phyloP scores from a whole-genome alignment of 2,329 filamentous ascomycete species.

The Pyrenochaeta sp. region DNA sequence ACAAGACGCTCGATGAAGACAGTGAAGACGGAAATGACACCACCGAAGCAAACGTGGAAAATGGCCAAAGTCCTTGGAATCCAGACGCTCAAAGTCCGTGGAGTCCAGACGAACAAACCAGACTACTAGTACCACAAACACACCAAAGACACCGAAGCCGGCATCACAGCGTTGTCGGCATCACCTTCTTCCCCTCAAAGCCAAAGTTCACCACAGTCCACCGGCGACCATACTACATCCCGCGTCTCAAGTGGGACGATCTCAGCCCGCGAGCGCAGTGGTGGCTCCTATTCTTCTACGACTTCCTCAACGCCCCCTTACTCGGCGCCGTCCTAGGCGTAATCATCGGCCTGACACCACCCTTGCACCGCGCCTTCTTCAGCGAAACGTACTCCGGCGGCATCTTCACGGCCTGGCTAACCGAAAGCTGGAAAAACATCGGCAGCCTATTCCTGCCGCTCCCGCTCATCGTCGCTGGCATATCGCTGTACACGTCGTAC shows the following conservation, averaged over 20 bases:
- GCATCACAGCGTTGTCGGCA: slow-evolving; percentile 23
- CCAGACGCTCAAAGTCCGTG: too few species aligned
- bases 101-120: slow-evolving; percentile 26
- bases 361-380: slow-evolving; percentile 36
- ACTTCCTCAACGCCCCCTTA: slow-evolving; percentile 42
- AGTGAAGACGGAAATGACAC: slow-evolving; percentile 3
- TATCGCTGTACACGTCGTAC: slow-evolving; percentile 35
- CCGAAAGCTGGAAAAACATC: slow-evolving; percentile 36
- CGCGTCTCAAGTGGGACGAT: slow-evolving; percentile 27
- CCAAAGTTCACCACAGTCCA: slow-evolving; percentile 30
- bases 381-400: slow-evolving; percentile 31
- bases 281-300: slow-evolving; percentile 41
- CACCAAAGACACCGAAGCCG: slow-evolving; percentile 8
- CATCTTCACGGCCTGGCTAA: slow-evolving; percentile 40
- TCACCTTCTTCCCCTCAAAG: slow-evolving; percentile 42
- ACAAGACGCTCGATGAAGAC: slow-evolving; percentile 13
- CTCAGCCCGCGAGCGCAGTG: slow-evolving; percentile 33
- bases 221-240: slow-evolving; percentile 36
- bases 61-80: slow-evolving; percentile 1
- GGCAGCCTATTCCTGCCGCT: slow-evolving; percentile 37
- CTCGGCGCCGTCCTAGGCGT: slow-evolving; percentile 34
- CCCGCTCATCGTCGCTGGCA: slow-evolving; percentile 38
- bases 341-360: slow-evolving; percentile 34
- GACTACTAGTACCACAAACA: slow-evolving; percentile 10
- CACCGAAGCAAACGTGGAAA: slow-evolving; percentile 11